These are phyloP conservation scores for Boletus rubroflammeus DNA, from an alignment of 768 basidiomycete genomes.

Conservation along the genomic window DNA sequence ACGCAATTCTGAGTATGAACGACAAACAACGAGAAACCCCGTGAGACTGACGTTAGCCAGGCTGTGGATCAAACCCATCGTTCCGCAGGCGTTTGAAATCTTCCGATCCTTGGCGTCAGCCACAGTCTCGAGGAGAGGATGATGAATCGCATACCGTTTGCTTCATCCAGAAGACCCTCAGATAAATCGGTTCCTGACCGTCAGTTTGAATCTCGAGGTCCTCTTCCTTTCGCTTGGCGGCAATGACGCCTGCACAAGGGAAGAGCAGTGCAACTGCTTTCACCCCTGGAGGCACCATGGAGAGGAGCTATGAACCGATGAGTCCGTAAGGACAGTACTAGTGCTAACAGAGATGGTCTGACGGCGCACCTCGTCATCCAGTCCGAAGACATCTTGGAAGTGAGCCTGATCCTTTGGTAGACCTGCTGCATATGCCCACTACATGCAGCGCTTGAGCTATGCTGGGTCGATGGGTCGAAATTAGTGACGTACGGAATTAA, in stretches of 20 bases:
- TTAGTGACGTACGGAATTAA: constrained; percentile 26
- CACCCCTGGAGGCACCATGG: constrained; percentile 66
- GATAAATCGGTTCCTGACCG: constrained; percentile 49
- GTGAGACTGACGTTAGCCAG: constrained; percentile 64
- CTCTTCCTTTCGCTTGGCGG: constrained; percentile 52
- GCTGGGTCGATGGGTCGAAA: not conserved
- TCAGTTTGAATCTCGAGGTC: constrained; percentile 51
- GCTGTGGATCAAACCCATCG: constrained; percentile 82
- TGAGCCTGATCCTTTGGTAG: constrained; percentile 45
- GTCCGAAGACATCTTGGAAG: constrained; percentile 71
- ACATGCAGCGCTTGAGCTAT: not conserved
- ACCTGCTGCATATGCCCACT: constrained; percentile 75
- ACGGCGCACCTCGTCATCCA: constrained; percentile 57
- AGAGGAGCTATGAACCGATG: constrained; percentile 50
- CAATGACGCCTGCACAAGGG: constrained; percentile 56
- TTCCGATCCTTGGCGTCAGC: constrained; percentile 24
- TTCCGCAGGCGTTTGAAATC: constrained; percentile 86
- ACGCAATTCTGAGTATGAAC: not conserved
- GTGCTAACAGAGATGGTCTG: not conserved
- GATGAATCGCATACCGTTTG: constrained; percentile 60
- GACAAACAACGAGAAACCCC: not conserved
- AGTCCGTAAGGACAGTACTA: not conserved
- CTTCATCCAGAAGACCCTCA: constrained; percentile 80
- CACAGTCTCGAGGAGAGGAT: not conserved
- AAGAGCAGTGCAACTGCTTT: constrained; percentile 87